A percentile compares a stretch with the other conserved stretches of the same genome.
Conservation (phyloP, 2,329 filamentous ascomycete genomes). For the Knufia fluminis region DNA sequence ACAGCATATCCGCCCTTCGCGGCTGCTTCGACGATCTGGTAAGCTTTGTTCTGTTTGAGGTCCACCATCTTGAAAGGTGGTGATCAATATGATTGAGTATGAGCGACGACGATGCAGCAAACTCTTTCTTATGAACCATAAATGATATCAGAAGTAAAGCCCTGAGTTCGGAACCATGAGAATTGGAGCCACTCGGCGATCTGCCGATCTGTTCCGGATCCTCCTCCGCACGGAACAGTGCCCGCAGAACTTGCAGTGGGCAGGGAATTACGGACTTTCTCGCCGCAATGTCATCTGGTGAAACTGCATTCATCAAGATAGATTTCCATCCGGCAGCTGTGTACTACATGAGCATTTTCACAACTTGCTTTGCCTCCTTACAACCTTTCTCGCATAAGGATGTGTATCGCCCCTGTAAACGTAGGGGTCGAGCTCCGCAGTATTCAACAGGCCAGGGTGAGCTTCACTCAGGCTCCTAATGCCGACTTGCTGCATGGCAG, state of each 20-base stretch:
- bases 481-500: constrained; percentile 57
- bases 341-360: no score
- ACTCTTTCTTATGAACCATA: neutral
- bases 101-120: neutral
- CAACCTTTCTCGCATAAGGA: constrained; percentile 43
- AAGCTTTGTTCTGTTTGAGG: constrained; percentile 20
- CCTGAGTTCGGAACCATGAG: neutral
- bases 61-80: neutral
- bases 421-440: constrained; percentile 36
- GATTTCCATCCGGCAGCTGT: no score
- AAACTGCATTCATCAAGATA: no score
- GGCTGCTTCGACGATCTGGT: constrained; percentile 24
- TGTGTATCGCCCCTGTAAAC: constrained; percentile 35
- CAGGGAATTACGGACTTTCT: neutral
- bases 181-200: neutral
- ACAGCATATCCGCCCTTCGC: constrained; percentile 21
- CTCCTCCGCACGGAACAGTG: neutral
- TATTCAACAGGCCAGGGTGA: constrained; percentile 53
- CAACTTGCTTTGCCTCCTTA: constrained; percentile 26
- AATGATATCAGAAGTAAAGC: neutral
- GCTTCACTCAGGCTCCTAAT: constrained; percentile 52
- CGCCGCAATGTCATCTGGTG: no score
- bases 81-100: neutral
- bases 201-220: neutral
- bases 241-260: no score